Evolutionary conservation across 805 yeast genomes (phyloP), one percentile per base, ranked within the genome.

Genomic region (Suhomyces prunicola): DNA sequence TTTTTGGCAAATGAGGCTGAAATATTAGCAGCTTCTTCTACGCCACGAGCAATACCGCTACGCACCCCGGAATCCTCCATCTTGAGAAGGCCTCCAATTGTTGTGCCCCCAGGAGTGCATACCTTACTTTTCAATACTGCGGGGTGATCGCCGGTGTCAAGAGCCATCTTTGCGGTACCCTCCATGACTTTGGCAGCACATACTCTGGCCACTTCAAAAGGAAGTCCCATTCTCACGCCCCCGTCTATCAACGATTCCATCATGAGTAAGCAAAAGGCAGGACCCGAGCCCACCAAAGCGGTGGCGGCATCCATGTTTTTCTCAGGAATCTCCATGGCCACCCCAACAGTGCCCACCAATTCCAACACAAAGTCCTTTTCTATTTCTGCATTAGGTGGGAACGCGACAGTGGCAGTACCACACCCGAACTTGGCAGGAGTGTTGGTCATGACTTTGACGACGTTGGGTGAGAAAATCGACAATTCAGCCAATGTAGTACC

Each of bases 61-160:
- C 97, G 86, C 46, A 94, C 88, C 48, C 93, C 96, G 47, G 83
- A 84, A 60, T 90, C 97, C 74, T 94, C 99, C 87, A 94, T 84
- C 58, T 85, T 90, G 70, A 93, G 80, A 54, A 94, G 76, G 0
- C 99, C 99, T 8, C 96, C 96, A 67, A 94, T 94, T 4, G 99
- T 94, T 48, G 97, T 92, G 33, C 99, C 99, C 29, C 94, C 99
- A 23, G 99, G 99, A 0, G 99, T 94, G 67, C 97, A 91, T 7
- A 94, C 94, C 61, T 85, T 86, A 67, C 88, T 85, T 67, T 89
- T 89, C 67, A 94, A 79, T 10, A 82, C 90, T 17, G 94, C 93
- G 9, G 99, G 99, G 65, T 93, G 97, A 44, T 79, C 83, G 3
- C 90, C 91, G 9, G 91, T 85, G 59, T 83, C 82, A 57, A 86